Conservation (phyloP, 257 asterid genomes). For the Scutellaria minor region DNA sequence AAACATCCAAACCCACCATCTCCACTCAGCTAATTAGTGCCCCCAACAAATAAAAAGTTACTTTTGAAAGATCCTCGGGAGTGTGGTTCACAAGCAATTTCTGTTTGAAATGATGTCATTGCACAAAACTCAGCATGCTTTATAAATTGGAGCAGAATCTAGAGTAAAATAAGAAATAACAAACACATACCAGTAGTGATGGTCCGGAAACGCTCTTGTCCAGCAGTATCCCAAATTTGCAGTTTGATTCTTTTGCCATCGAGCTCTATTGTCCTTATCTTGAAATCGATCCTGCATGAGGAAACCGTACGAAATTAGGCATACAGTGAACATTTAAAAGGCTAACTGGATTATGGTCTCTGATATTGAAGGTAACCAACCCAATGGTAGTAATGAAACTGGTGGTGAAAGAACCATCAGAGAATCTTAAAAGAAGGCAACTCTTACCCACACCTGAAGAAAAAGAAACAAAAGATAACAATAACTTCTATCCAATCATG, state of each 20-base stretch:
- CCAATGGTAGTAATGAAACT: constrained; percentile 93
- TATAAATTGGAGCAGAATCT: constrained; percentile 5
- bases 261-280: constrained; percentile 71
- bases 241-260: constrained; percentile 68
- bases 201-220: constrained; percentile 73
- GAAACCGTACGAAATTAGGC: constrained; percentile 25
- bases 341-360: constrained; percentile 14
- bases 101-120: background rate
- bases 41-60: background rate
- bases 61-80: background rate
- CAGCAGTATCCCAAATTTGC: constrained; percentile 78
- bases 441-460: constrained; percentile 89
- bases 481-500: constrained; percentile 21
- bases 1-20: background rate
- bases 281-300: constrained; percentile 63
- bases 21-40: background rate
- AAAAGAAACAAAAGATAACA: constrained; percentile 2
- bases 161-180: background rate
- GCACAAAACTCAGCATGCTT: background rate
- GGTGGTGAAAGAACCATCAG: constrained; percentile 98
- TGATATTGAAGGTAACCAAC: constrained; percentile 40
- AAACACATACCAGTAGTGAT: constrained; percentile 61
- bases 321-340: constrained; percentile 24
- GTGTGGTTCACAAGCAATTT: background rate
- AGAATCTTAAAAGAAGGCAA: constrained; percentile 97